phyloP scores from a whole-genome alignment of 139 green algal genomes.

The Pseudopediastrum boryanum region DNA sequence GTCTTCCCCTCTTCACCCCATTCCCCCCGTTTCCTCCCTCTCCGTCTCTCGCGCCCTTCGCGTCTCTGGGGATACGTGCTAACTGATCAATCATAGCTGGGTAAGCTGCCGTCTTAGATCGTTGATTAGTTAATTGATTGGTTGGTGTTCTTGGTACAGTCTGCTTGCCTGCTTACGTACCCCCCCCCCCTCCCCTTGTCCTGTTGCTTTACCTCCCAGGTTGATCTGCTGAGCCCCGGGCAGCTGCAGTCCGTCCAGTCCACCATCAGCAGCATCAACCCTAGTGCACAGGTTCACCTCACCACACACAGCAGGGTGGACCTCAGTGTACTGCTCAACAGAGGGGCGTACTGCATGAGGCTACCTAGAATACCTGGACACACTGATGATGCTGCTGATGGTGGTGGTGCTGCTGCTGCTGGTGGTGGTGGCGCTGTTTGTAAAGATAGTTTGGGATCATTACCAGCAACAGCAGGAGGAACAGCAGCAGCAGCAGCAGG shows the following conservation, averaged over 20 bases:
- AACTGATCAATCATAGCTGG: background rate
- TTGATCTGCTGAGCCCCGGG: constrained; percentile 68
- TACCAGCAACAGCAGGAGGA: background rate
- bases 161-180: background rate
- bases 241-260: constrained; percentile 50
- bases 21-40: too few species aligned
- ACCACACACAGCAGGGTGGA: constrained; percentile 71
- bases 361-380: too few species aligned
- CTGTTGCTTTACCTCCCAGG: constrained; percentile 39
- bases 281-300: constrained; percentile 59
- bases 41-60: background rate
- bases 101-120: background rate
- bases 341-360: constrained; percentile 42
- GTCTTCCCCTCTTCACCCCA: too few species aligned
- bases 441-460: background rate
- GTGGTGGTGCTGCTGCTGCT: background rate
- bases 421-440: background rate
- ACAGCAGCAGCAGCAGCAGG: background rate
- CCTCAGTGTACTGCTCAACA: constrained; percentile 68
- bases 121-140: background rate
- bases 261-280: constrained; percentile 73
- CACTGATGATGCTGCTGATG: background rate
- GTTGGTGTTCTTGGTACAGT: background rate
- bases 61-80: background rate
- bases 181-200: background rate